A percentile compares a stretch with the other conserved stretches of the same genome.
Evolutionary conservation across 2,329 filamentous ascomycete species (phyloP).

Genomic region (Aspergillus pseudoviridinutans): DNA sequence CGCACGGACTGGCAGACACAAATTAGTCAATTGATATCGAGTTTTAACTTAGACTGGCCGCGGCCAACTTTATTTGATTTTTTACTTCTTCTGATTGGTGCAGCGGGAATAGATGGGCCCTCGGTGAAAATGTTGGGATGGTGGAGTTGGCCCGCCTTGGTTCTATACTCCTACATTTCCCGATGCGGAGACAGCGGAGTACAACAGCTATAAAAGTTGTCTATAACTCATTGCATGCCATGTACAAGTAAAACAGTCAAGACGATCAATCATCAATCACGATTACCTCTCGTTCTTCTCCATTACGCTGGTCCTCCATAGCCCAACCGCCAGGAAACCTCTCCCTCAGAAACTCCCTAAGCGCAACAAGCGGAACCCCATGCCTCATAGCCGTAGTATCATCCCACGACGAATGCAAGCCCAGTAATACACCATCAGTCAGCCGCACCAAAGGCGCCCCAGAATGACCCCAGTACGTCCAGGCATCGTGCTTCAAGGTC

Average conservation of each 20-base stretch:
- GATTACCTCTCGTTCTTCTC: neutral
- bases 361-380: constrained; percentile 45
- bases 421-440: constrained; percentile 41
- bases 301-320: no score
- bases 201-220: no score
- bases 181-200: no score
- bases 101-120: neutral
- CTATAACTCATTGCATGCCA: neutral
- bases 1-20: neutral
- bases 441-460: constrained; percentile 47
- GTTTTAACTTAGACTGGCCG: neutral
- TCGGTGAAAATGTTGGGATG: neutral
- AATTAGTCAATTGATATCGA: neutral
- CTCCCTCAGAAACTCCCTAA: constrained; percentile 37
- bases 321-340: neutral
- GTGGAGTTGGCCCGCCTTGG: neutral
- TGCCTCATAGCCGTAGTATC: constrained; percentile 50
- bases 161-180: neutral
- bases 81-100: neutral
- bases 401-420: constrained; percentile 54
- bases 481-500: constrained; percentile 50
- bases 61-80: neutral
- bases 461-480: constrained; percentile 57
- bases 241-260: neutral
- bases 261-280: neutral